A percentile compares a stretch with the other conserved stretches of the same genome.
Evolutionary conservation across 441 rosid species (phyloP).

Genomic region (Erodium chrysanthum): DNA sequence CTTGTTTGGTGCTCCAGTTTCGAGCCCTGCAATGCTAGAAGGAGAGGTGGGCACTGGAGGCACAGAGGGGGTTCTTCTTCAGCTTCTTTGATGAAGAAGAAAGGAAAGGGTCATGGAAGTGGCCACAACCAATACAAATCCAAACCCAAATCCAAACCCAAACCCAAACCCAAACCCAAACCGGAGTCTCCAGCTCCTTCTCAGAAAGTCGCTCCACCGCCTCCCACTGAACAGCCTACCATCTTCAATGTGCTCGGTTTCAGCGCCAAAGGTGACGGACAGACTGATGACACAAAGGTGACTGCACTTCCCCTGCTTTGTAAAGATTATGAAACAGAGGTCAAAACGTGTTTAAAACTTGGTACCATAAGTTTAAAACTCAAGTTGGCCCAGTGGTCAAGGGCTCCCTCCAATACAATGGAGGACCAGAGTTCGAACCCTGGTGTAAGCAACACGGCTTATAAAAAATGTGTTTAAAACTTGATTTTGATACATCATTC

Average conservation of each 20-base stretch:
- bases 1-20: conserved; percentile 59
- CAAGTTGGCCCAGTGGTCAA: too few relatives aligned
- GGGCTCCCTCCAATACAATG: too few relatives aligned
- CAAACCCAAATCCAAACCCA: conserved; percentile 8
- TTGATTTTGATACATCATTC: too few relatives aligned
- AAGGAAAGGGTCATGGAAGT: conserved; percentile 6
- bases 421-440: too few relatives aligned
- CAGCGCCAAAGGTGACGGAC: conserved; percentile 85
- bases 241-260: conserved; percentile 54
- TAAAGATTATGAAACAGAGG: neutral
- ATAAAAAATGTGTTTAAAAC: too few relatives aligned
- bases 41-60: conserved; percentile 78
- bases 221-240: conserved; percentile 22
- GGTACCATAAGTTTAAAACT: too few relatives aligned
- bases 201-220: conserved; percentile 12
- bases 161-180: conserved; percentile 4
- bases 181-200: neutral
- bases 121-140: conserved; percentile 31
- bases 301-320: neutral
- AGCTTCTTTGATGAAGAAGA: conserved; percentile 16
- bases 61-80: conserved; percentile 22
- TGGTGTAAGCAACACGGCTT: too few relatives aligned
- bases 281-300: conserved; percentile 85
- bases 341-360: too few relatives aligned
- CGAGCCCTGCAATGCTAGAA: conserved; percentile 74